Base-by-base conservation (phyloP, 1,284 basidiomycete species). In the Peniophora sp. region DNA sequence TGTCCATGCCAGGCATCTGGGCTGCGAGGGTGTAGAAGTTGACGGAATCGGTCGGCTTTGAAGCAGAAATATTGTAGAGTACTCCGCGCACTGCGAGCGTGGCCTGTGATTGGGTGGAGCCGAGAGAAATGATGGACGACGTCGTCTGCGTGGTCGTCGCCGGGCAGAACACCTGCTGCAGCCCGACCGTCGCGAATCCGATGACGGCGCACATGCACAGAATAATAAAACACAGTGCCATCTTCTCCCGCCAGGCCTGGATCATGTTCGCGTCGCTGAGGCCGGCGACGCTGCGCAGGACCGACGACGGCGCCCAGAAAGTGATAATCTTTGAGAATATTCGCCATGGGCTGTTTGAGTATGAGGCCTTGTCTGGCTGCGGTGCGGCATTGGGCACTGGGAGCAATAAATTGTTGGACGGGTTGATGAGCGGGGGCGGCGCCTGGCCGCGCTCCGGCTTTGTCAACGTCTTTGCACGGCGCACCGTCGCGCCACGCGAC, bases 181-280 rank as follows among this genome's bases (percentile, higher is more conserved):
- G 82, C 17, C 95, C 97, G 63, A 99, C 92, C 45, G 97, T 99
- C 53, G 88, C 78, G 68, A 98, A 99, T 9, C 91, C 96, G 49
- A 98, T 81, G 47, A 78, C 68, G 20, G 74, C 85, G 58, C 94
- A 97, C 22, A 97, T 69, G 22, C 92, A 32, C 52, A 83, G 60
- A 49, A 93, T 89, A 62, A 97, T 85, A 66, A 88, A 83, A 66
- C 94, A 97, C 8, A 99, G 78, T 5, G 94, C 83, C 54, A 97
- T 83, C 74, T 99, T 99, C 70, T 99, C 97, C 59, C 97, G 81
- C 97, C 97, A 99, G 1, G 97, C 97, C 69, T 97, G 92, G 57
- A 83, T 76, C 53, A 83, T 74, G 49, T 79, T 73, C 63, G 79
- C 78, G 65, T 94, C 91, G 62, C 81, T 85, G 66, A 98, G 77